Percentiles rank a stretch among this genome's conserved stretches.
phyloP scores from a whole-genome alignment of 345 rosid species.

The Pelargonium nanum region DNA sequence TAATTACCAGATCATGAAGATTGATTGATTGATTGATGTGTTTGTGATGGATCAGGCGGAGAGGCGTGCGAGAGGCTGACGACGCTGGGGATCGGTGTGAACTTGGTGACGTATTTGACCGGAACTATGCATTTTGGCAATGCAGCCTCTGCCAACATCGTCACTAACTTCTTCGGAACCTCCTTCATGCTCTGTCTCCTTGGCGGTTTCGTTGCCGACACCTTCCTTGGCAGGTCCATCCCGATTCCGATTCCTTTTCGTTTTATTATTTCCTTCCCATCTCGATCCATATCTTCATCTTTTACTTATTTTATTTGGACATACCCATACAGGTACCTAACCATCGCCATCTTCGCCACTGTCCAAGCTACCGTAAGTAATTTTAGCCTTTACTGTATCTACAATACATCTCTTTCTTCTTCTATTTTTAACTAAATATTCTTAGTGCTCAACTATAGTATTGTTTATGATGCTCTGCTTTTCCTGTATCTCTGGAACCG shows the following conservation, averaged over 20 bases:
- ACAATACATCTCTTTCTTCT: not conserved
- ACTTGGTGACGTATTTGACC: conserved; percentile 84
- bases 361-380: conserved; percentile 65
- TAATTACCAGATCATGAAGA: not conserved
- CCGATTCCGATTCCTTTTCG: no score
- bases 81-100: conserved; percentile 85
- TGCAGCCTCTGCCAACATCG: conserved; percentile 76
- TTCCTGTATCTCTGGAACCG: not conserved
- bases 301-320: not conserved
- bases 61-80: conserved; percentile 88
- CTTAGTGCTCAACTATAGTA: no score
- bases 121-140: conserved; percentile 84
- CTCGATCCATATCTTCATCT: not conserved
- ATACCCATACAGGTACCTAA: conserved; percentile 68
- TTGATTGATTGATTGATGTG: not conserved
- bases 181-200: conserved; percentile 91
- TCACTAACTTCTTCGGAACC: conserved; percentile 89
- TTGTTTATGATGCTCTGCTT: no score
- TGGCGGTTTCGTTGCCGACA: conserved; percentile 89
- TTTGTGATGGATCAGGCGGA: conserved; percentile 28
- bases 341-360: conserved; percentile 75
- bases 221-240: conserved; percentile 91
- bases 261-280: not conserved
- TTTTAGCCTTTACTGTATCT: not conserved
- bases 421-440: not conserved